Evolutionary conservation across 192 early-diverging fungal genomes (phyloP), one percentile per base, ranked within the genome.

Genomic region (Ramicandelaber brevisporus): DNA sequence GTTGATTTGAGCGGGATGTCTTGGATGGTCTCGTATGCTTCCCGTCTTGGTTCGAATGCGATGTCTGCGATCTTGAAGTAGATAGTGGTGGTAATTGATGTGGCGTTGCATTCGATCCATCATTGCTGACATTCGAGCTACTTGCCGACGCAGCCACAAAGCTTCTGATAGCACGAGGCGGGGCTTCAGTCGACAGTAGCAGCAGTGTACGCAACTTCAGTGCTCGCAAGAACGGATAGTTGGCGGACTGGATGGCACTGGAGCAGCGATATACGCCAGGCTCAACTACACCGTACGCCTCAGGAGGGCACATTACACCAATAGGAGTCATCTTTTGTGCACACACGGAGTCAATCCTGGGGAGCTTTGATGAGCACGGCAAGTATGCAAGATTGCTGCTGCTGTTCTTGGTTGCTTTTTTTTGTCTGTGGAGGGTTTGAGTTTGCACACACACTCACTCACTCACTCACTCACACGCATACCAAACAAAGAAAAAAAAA

Each of bases 221-320:
- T 11, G 59, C 58, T 17, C 59, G 59, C 12, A 82, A 51, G 37
- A 71, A 79, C 4, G 66, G 42, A 26, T 77, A 69, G 34, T 78
- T 48, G 14, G 54, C 31, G 11, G 73, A 61, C n/a, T 68, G 63
- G 17, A 84, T 37, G 33, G 65, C 59, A 30, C 62, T 63, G 1
- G 70, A 34, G 12, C 22, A 70, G 3, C 82, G 66, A 40, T 81
- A 83, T 2, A 87, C 43, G 2, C 73, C 75, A 26, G 46, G 48
- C 36, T 85, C 79, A 6, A 87, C 74, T 24, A 66, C 69, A 11
- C 75, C 81, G 42, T 74, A 85, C 8, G 68, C 58, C 28, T 85
- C 79, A 11, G 70, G 70, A n/a, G n/a, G n/a, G n/a, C n/a, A n/a
- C n/a, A n/a, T n/a, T n/a, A n/a, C n/a, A n/a, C n/a, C n/a, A n/a